Evolutionary conservation across 441 rosid genomes (phyloP).

Genomic region (Populus tomentosa): DNA sequence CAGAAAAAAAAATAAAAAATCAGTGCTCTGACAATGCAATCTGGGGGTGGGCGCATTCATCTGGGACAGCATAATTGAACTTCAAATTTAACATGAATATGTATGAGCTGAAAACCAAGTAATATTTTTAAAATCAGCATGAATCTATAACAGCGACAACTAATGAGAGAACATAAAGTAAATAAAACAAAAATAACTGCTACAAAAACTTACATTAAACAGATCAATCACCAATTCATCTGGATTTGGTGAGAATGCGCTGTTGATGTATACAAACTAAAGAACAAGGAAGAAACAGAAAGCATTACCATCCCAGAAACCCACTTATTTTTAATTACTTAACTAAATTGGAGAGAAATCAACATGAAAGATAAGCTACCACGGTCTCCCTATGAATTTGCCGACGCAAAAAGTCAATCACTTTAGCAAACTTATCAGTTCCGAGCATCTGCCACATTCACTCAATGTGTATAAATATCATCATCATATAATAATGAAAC

Average conservation of each 20-base stretch:
- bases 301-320: slow-evolving; percentile 14
- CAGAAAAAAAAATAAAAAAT: background rate
- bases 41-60: too few species aligned
- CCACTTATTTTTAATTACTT: background rate
- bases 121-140: background rate
- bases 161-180: background rate
- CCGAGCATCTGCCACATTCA: slow-evolving; percentile 51
- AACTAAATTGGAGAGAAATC: background rate
- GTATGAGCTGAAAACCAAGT: background rate
- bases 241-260: slow-evolving; percentile 88
- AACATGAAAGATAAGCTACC: slow-evolving; percentile 38
- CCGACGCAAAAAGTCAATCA: slow-evolving; percentile 71
- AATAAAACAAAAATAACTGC: background rate
- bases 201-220: slow-evolving; percentile 47
- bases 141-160: background rate
- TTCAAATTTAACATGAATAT: background rate
- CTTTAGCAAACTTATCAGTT: slow-evolving; percentile 77
- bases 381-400: slow-evolving; percentile 79
- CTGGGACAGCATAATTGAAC: background rate
- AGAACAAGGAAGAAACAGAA: slow-evolving; percentile 11
- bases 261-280: slow-evolving; percentile 86
- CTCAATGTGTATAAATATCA: background rate
- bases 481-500: background rate
- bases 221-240: slow-evolving; percentile 83
- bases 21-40: background rate